These are phyloP conservation scores for Clavispora vitiphila DNA, from an alignment of 805 yeast genomes.

Conservation along the genomic window DNA sequence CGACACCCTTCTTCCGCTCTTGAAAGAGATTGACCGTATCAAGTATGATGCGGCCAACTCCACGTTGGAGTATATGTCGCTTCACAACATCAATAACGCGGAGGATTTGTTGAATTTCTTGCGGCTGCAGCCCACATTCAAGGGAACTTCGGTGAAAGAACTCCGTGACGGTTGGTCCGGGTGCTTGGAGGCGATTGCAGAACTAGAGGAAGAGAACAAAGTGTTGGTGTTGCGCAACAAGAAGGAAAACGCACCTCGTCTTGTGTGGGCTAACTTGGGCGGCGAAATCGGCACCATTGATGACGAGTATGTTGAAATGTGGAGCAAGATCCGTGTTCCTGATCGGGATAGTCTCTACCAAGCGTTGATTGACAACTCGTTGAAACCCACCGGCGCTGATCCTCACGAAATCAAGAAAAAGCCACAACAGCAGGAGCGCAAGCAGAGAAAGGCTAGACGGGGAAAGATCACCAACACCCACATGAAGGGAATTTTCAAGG, in stretches of 20 bases:
- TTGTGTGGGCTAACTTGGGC: conserved; percentile 85
- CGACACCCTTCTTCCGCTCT: conserved; percentile 59
- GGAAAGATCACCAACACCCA: conserved; percentile 95
- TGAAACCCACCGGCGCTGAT: conserved; percentile 96
- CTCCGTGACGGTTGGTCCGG: conserved; percentile 92
- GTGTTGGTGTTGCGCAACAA: conserved; percentile 83
- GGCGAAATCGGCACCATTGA: conserved; percentile 69
- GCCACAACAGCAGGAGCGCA: conserved; percentile 54
- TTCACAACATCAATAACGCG: conserved; percentile 79
- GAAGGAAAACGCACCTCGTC: conserved; percentile 89
- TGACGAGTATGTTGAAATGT: conserved; percentile 73
- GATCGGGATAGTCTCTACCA: conserved; percentile 76
- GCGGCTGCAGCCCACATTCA: conserved; percentile 77
- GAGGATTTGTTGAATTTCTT: conserved; percentile 72
- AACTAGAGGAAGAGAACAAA: conserved; percentile 70
- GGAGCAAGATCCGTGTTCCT: conserved; percentile 79
- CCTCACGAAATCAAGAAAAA: conserved; percentile 84
- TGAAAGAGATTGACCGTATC: conserved; percentile 74
- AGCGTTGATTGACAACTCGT: conserved; percentile 72
- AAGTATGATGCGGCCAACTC: conserved; percentile 55
- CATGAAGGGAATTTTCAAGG: conserved; percentile 92
- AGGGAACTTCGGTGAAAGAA: conserved; percentile 80
- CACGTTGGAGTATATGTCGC: conserved; percentile 81
- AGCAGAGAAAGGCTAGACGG: conserved; percentile 86
- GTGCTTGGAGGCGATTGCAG: conserved; percentile 71